These are phyloP conservation scores for Ascoidea rubescens DNA, from an alignment of 805 yeast species.

Conservation along the genomic window DNA sequence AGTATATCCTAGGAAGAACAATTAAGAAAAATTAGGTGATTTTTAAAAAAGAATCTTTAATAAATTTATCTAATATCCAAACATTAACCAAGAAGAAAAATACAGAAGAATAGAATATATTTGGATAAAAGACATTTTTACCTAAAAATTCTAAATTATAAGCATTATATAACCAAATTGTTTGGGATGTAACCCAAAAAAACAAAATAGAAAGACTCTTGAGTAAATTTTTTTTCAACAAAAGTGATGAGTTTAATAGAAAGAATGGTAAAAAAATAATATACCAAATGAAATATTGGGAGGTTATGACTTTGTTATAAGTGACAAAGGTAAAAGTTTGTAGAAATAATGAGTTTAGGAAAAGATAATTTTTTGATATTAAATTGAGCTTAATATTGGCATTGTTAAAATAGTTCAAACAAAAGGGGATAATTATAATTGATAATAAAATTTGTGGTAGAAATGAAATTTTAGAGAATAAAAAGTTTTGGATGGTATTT, in stretches of 20 bases:
- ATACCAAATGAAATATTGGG: slow-evolving; percentile 95
- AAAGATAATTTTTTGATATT: slow-evolving; percentile 21
- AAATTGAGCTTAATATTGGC: slow-evolving; percentile 16
- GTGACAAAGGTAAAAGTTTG: slow-evolving; percentile 72
- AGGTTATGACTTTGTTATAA: slow-evolving; percentile 75
- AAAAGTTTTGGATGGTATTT: slow-evolving; percentile 15
- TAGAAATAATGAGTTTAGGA: slow-evolving; percentile 46
- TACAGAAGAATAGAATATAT: slow-evolving; percentile 39
- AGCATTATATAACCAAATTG: slow-evolving; percentile 65
- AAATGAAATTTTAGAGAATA: slow-evolving; percentile 52
- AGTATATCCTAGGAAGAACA: background rate
- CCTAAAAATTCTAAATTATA: slow-evolving; percentile 76
- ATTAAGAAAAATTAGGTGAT: too few relatives aligned
- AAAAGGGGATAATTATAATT: slow-evolving; percentile 42
- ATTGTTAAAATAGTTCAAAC: slow-evolving; percentile 5
- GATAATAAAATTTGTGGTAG: slow-evolving; percentile 66
- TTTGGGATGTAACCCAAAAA: slow-evolving; percentile 65
- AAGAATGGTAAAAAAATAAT: slow-evolving; percentile 71
- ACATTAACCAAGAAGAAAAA: slow-evolving; percentile 50
- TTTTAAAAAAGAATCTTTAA: slow-evolving; percentile 21
- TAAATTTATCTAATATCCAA: slow-evolving; percentile 42
- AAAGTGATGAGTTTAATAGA: slow-evolving; percentile 31
- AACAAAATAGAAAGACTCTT: slow-evolving; percentile 28
- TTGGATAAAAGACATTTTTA: slow-evolving; percentile 42
- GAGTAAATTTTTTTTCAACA: slow-evolving; percentile 13